Evolutionary conservation across 768 basidiomycete species (phyloP), one percentile per base, ranked within the genome.

Genomic region (Boletus speciosus): DNA sequence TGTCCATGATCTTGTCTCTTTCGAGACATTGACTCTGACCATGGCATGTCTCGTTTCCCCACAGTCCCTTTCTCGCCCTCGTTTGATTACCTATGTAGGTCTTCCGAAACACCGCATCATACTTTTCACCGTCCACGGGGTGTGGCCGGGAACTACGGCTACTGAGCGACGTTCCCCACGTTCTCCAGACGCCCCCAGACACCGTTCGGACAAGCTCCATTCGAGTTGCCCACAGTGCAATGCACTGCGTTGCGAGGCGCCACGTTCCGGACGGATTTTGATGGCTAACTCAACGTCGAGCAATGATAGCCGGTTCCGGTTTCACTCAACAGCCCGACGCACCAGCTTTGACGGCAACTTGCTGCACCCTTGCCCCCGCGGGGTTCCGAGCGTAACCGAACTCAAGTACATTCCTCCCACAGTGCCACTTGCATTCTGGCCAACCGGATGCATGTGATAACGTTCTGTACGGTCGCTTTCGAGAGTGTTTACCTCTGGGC

Each of bases 191-290:
- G 31, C 40, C 51, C 43, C 34, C 27, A 5, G 15, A 44, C n/a
- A 19, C 40, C 41, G 23, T 49, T 48, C 16, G 2, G 21, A 8
- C 43, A 23, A 19, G 36, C 21, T 34, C 34, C 35, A 14, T n/a
- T n/a, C 10, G 16, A 8, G 11, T 25, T 1, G 6, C n/a, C 16
- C 34, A 15, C 54, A 16, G 40, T 42, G 47, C 36, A 36, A 9
- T 48, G 46, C 58, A 32, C 51, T 44, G 57, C 57, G 11, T 11
- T 38, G 37, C n/a, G 32, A 32, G 35, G 14, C 19, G 5, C 32
- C 45, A 53, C 57, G 57, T 59, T 58, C 59, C 21, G 36, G 50
- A 36, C 53, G 40, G 31, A 19, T 8, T 29, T 5, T 25, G n/a
- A 37, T 42, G 39, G 45, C 15, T 4, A 25, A 31, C 27, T 21